These are phyloP conservation scores for Termitomyces sp. DNA, from an alignment of 768 basidiomycete genomes.

Conservation along the genomic window DNA sequence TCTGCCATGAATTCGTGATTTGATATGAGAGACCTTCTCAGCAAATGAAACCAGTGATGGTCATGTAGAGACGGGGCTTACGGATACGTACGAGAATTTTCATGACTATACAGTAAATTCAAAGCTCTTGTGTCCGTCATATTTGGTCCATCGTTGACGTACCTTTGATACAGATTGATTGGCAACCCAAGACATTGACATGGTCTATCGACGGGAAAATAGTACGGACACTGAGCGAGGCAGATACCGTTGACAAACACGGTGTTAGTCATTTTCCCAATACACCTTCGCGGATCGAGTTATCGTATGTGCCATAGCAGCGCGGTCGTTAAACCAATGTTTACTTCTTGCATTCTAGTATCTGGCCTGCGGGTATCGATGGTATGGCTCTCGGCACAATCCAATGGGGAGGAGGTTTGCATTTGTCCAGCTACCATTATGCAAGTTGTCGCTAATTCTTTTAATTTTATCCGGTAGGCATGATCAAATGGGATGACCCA, in stretches of 20 bases:
- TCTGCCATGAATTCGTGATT: neutral
- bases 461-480: conserved; percentile 31
- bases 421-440: neutral
- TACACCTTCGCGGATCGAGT: conserved; percentile 78
- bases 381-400: conserved; percentile 64
- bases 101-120: conserved; percentile 70
- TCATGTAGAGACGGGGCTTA: conserved; percentile 38
- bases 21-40: conserved; percentile 12
- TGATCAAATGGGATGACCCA: conserved; percentile 79
- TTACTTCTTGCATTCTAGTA: conserved; percentile 26
- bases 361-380: conserved; percentile 83
- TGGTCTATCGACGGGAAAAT: conserved; percentile 70
- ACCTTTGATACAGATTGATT: conserved; percentile 59
- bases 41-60: conserved; percentile 47
- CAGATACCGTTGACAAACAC: conserved; percentile 51
- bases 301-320: conserved; percentile 50
- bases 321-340: neutral
- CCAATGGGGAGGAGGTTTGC: conserved; percentile 67
- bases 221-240: conserved; percentile 65
- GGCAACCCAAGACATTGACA: conserved; percentile 64
- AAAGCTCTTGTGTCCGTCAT: neutral
- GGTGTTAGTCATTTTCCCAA: conserved; percentile 65
- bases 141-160: neutral
- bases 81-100: conserved; percentile 67
- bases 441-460: neutral